Evolutionary conservation across 495 filamentous ascomycete species (phyloP).

Genomic region (Podospora pseudopauciseta): DNA sequence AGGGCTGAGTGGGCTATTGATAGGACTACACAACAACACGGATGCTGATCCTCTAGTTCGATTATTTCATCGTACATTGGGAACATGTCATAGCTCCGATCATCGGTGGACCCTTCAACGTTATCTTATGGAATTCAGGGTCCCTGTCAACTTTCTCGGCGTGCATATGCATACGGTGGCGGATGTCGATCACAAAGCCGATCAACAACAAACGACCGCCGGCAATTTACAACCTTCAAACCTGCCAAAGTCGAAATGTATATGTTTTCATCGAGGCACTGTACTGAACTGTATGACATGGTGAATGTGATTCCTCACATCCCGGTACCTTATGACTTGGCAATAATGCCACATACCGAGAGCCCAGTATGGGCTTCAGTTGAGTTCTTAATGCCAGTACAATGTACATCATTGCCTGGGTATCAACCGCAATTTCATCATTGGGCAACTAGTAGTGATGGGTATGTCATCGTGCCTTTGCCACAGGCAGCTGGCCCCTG

Average conservation of each 20-base stretch:
- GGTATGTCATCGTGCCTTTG: neutral
- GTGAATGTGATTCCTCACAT: too few species aligned
- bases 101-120: neutral
- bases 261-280: neutral
- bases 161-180: neutral
- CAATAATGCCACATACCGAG: too few species aligned
- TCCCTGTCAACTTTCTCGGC: neutral
- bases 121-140: neutral
- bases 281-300: neutral
- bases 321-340: too few species aligned
- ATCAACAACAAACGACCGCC: neutral
- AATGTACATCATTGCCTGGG: too few species aligned
- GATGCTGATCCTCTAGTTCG: neutral
- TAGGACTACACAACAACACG: neutral
- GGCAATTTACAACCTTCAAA: neutral
- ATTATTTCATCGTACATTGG: neutral
- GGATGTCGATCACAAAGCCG: neutral
- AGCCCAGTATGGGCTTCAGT: too few species aligned
- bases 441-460: neutral
- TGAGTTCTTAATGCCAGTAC: too few species aligned
- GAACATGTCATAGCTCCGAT: neutral
- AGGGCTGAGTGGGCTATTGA: neutral
- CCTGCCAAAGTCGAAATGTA: neutral
- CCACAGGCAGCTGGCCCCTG: neutral
- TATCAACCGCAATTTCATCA: neutral